Base-by-base conservation (phyloP, 1,284 basidiomycete genomes). In the Thecaphora thlaspeos region DNA sequence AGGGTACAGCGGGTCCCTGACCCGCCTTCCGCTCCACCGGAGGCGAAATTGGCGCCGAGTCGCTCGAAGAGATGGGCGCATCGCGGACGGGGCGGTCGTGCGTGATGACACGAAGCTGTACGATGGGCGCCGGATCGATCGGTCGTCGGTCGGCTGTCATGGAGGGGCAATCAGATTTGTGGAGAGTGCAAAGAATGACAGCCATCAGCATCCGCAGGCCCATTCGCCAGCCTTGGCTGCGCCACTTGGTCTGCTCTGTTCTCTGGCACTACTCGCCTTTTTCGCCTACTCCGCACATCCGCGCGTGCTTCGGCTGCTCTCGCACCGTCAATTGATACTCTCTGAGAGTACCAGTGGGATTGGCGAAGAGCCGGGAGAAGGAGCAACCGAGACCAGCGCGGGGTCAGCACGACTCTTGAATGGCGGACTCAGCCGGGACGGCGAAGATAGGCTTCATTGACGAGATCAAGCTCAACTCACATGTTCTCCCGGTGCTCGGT, bases 101-200 rank as follows among this genome's bases (percentile, higher is more conserved):
- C 7, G 70, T 88, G 66, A 90, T 83, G 51, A 96, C 89, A 48
- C 88, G 86, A 8, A 97, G 84, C 79, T 94, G 91, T n/a, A 96
- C 86, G 77, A 96, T 93, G 14, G 93, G 93, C 0, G 91, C 91
- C 0, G 94, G 93, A 81, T 96, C 91, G 74, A 97, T 91, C 2
- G 93, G 91, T 26, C 93, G 83, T 36, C 92, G 84, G 81, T 96
- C 90, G 55, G 90, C 90, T 91, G 78, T 34, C 39, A 10, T 23
- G 44, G 18, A 22, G 15, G 41, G 15, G 30, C 22, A 37, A 41
- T 40, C 41, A 42, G n/a, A n/a, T n/a, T n/a, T n/a, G n/a, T n/a
- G 28, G 28, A 30, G 8, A 14, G 28, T 14, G 28, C 44, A 52
- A 52, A 12, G 34, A 39, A 34, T n/a, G 34, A 39, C 14, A 12